Evolutionary conservation across 2,329 filamentous ascomycete genomes (phyloP), one percentile per base, ranked within the genome.

Genomic region (Monosporascus sp.): DNA sequence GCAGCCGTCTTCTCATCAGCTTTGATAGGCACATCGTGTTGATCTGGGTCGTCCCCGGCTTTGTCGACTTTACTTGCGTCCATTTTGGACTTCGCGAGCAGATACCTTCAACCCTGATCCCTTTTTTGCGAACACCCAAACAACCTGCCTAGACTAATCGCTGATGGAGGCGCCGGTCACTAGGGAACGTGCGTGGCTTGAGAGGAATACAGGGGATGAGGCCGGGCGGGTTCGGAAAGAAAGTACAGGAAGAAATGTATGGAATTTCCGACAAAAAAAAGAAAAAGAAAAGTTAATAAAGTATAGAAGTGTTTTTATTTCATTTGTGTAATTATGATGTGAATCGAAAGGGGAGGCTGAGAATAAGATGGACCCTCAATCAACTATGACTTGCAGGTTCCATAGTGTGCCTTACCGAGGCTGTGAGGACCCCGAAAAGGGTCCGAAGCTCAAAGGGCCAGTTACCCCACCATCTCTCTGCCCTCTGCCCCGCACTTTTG

Each of bases 1-100:
- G 58, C 60, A 8, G 59, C 56, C 11, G 59, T 59, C n/a, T 58
- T 62, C 36, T 57, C 57, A 50, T 65, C 67, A 27, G 57, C 43
- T 52, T 57, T 62, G 27, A 57, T 50, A 31, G 58, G 45, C 9
- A 31, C 48, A 46, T 57, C 53, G 22, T 56, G 43, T 22, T 57
- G 54, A 36, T 55, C 56, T 36, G 60, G 43, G 20, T 55, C 41
- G 8, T 57, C 53, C 53, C 54, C 49, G 54, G 53, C 51, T 27
- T 48, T 45, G 37, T 50, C 50, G 48, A 54, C 54, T 35, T 60
- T 61, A 24, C 54, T 48, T 53, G 50, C 49, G 31, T 61, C 59
- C 63, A 64, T 66, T 37, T 9, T 37, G 41, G n/a, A 14, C 24
- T 20, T 45, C 49, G n/a, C 48, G 20, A 31, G 17, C 17, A 20